These are phyloP conservation scores for Clausena lansium DNA, from an alignment of 345 rosid genomes.

Conservation along the genomic window DNA sequence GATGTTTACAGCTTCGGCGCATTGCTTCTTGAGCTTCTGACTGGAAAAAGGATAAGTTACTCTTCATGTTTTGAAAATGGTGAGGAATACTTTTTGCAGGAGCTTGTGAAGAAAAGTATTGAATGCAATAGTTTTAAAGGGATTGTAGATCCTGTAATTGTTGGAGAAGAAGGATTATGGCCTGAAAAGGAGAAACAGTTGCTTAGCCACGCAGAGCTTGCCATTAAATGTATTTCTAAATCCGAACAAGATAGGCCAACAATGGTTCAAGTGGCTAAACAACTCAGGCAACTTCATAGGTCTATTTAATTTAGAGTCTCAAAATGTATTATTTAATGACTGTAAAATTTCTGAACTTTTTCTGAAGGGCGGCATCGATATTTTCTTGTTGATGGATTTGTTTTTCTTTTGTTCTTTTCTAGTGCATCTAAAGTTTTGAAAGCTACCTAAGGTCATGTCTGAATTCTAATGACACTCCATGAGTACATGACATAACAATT, in stretches of 20 bases:
- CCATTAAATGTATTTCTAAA: not conserved
- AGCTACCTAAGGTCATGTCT: no score
- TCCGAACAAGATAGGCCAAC: conserved; percentile 15
- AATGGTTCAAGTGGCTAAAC: conserved; percentile 21
- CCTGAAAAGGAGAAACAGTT: conserved; percentile 5
- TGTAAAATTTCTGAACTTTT: not conserved
- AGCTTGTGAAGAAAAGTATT: not conserved
- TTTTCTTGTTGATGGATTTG: no score
- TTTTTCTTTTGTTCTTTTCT: no score
- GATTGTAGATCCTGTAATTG: conserved; percentile 5
- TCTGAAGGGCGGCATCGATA: not conserved
- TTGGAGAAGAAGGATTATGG: not conserved
- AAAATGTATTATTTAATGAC: not conserved
- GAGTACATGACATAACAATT: no score
- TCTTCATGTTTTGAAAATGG: not conserved
- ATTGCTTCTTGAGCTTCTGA: not conserved
- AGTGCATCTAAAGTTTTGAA: no score
- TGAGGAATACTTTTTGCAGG: not conserved
- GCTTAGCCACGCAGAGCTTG: not conserved
- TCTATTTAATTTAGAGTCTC: not conserved
- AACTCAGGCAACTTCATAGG: not conserved
- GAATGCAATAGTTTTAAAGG: not conserved
- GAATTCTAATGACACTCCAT: no score
- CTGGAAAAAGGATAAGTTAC: not conserved
- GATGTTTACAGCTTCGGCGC: not conserved